These are phyloP conservation scores for Fusarium pininemorale DNA, from an alignment of 2,329 filamentous ascomycete species.

Conservation along the genomic window DNA sequence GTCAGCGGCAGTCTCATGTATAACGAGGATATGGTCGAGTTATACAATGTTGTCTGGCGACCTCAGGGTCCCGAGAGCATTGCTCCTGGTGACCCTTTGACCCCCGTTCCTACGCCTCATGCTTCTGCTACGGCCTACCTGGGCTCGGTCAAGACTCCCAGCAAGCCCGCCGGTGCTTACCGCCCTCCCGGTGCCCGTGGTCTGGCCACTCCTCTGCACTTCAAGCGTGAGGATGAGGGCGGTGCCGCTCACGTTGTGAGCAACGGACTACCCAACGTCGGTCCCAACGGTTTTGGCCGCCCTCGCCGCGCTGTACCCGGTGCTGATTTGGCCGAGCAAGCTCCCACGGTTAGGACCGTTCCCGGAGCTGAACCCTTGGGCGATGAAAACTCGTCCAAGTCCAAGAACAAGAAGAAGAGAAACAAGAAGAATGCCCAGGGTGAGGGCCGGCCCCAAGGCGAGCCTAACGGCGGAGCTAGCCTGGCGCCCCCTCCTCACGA, in stretches of 20 bases:
- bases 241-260: conserved; percentile 85
- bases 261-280: conserved; percentile 77
- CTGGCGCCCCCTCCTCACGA: conserved; percentile 58
- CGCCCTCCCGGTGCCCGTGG: conserved; percentile 93
- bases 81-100: conserved; percentile 74
- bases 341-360: conserved; percentile 74
- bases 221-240: conserved; percentile 97
- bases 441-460: conserved; percentile 65
- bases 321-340: conserved; percentile 75
- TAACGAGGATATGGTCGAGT: conserved; percentile 91
- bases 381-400: conserved; percentile 79
- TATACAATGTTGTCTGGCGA: conserved; percentile 91
- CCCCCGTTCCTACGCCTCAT: conserved; percentile 79
- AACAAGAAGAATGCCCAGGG: conserved; percentile 87
- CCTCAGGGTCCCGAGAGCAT: conserved; percentile 73
- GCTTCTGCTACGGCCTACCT: conserved; percentile 84
- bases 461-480: conserved; percentile 57
- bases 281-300: conserved; percentile 82
- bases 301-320: conserved; percentile 84
- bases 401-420: conserved; percentile 99
- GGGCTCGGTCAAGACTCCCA: conserved; percentile 89
- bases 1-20: conserved; percentile 90
- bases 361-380: conserved; percentile 70
- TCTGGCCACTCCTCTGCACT: conserved; percentile 86
- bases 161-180: conserved; percentile 97